Percentiles rank a stretch among this genome's conserved stretches.
phyloP scores from a whole-genome alignment of 805 yeast species.

The Zygosaccharomyces bisporus region DNA sequence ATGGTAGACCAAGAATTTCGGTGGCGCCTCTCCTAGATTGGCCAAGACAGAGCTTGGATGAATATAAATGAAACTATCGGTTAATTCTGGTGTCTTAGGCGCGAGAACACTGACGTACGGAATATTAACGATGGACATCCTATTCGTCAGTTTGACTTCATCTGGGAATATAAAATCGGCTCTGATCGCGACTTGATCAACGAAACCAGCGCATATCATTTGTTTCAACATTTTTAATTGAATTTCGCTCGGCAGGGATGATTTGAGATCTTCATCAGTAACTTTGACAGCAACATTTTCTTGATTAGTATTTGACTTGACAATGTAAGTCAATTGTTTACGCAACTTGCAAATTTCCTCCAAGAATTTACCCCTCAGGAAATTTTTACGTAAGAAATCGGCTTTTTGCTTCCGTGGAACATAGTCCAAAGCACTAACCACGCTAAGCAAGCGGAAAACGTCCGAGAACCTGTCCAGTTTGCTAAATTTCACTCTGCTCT shows the following conservation, averaged over 20 bases:
- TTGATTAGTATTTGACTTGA: constrained; percentile 57
- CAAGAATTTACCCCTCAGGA: constrained; percentile 74
- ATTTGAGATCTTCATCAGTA: constrained; percentile 43
- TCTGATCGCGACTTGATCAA: constrained; percentile 85
- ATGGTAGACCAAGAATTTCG: constrained; percentile 71
- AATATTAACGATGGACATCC: constrained; percentile 51
- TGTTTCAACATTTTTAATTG: constrained; percentile 84
- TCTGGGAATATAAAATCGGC: constrained; percentile 65
- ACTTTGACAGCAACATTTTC: constrained; percentile 54
- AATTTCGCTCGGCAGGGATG: constrained; percentile 61
- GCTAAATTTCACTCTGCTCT: constrained; percentile 57
- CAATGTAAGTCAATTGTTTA: constrained; percentile 72
- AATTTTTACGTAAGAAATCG: constrained; percentile 55
- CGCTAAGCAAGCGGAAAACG: constrained; percentile 68
- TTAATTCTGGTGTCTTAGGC: constrained; percentile 38
- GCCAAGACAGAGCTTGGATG: constrained; percentile 74
- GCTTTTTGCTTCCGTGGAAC: constrained; percentile 47
- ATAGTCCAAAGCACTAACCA: constrained; percentile 83
- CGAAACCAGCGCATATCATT: constrained; percentile 86
- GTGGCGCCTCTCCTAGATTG: constrained; percentile 55
- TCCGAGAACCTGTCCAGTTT: constrained; percentile 74
- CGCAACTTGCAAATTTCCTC: constrained; percentile 80
- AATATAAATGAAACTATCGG: constrained; percentile 60
- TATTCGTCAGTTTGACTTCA: constrained; percentile 58
- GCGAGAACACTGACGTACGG: constrained; percentile 61